Base-by-base conservation (phyloP, 495 filamentous ascomycete species). In the Chlorociboria aeruginascens region DNA sequence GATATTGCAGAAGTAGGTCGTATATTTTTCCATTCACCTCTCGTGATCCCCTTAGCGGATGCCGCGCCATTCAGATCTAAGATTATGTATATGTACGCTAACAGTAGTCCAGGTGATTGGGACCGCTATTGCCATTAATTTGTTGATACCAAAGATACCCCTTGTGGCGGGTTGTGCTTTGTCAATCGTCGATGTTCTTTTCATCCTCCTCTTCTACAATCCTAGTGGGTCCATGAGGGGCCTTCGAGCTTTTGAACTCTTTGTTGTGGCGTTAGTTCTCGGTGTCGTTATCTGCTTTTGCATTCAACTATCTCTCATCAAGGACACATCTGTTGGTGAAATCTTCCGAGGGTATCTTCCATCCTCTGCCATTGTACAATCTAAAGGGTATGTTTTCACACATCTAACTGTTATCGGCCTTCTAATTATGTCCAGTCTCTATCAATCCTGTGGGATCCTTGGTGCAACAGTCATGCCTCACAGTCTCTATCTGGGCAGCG, bases 381-480 rank as follows among this genome's bases (percentile, higher is more conserved):
- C 75, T 0, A 54, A 78, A 60, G 81, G 75, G 78, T 80, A 63
- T 56, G 40, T 29, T 32, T 34, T 4, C n/a, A n/a, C 10, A 35
- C 40, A 16, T 13, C 16, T 6, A 20, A 0, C 11, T 29, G 8
- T 32, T 34, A 13, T 11, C n/a, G n/a, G 13, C 6, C 14, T n/a
- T 40, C 35, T 44, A 20, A 45, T 33, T 31, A n/a, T 6, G 14
- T 48, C 51, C 53, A 85, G 85, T 29, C 63, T 95, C 11, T 95
- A 90, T 66, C 85, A 92, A 64, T 83, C 86, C 45, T 95, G 89
- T 58, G 89, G 88, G 48, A 95, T 95, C 53, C 74, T 95, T 9
- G 89, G 89, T 17, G 89, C 89, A 12, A 95, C 89, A 2, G 87
- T 95, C 17, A 95, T 95, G 89, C 89, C 89, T 4, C 89, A 95